Percentiles rank a stretch among this genome's conserved stretches.
phyloP scores from a whole-genome alignment of 1,139 yeast genomes.

The Suhomyces atakaporum region DNA sequence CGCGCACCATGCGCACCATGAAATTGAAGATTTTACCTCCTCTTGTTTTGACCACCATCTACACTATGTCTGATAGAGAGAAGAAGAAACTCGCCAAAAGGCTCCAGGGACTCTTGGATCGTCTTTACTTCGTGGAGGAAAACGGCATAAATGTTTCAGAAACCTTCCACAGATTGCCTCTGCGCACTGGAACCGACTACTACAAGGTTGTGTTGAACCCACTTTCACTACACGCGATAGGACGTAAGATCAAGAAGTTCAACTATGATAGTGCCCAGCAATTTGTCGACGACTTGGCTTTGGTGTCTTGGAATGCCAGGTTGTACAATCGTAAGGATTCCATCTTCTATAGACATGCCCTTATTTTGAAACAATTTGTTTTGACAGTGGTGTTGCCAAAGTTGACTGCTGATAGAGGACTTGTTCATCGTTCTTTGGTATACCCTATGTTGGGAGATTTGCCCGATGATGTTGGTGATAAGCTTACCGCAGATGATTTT shows the following conservation, averaged over 20 bases:
- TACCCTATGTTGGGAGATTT: constrained; percentile 78
- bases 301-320: constrained; percentile 88
- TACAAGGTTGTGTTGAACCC: constrained; percentile 47
- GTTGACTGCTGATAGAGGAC: constrained; percentile 43
- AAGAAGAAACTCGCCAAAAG: constrained; percentile 44
- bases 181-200: constrained; percentile 50
- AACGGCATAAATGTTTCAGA: constrained; percentile 45
- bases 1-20: constrained; percentile 8
- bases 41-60: constrained; percentile 5
- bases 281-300: constrained; percentile 75
- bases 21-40: constrained; percentile 6
- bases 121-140: constrained; percentile 47
- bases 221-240: constrained; percentile 45
- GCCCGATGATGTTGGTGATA: constrained; percentile 51
- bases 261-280: constrained; percentile 63
- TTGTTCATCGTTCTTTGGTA: constrained; percentile 42
- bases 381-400: constrained; percentile 56
- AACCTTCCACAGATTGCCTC: constrained; percentile 56
- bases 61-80: constrained; percentile 37
- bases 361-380: constrained; percentile 64
- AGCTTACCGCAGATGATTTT: constrained; percentile 17
- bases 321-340: constrained; percentile 75
- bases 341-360: constrained; percentile 69
- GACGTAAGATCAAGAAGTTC: constrained; percentile 45
- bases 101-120: constrained; percentile 41